These are phyloP conservation scores for Fusarium illudens DNA, from an alignment of 2,329 filamentous ascomycete genomes.

Conservation along the genomic window DNA sequence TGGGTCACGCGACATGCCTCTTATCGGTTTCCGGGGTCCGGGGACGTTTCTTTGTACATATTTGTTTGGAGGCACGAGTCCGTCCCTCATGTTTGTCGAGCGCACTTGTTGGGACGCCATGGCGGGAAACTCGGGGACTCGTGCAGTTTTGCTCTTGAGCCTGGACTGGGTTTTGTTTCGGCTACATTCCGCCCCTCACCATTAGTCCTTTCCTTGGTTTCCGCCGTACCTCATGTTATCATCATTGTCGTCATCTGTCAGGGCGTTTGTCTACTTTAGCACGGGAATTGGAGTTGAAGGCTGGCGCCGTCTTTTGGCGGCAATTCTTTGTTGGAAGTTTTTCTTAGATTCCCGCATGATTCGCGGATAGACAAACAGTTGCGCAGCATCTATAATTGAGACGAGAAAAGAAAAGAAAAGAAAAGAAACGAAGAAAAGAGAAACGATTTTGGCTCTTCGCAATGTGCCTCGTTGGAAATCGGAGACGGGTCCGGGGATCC, in stretches of 20 bases:
- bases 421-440: not conserved
- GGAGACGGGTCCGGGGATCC: not conserved
- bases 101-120: conserved; percentile 30
- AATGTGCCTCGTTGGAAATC: not conserved
- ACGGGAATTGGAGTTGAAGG: conserved; percentile 38
- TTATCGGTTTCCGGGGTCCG: not conserved
- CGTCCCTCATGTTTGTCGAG: conserved; percentile 18
- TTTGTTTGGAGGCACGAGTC: conserved; percentile 21
- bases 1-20: conserved; percentile 23
- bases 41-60: conserved; percentile 40
- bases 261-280: conserved; percentile 41
- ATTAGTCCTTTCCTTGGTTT: conserved; percentile 29
- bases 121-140: conserved; percentile 20
- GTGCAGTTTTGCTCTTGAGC: conserved; percentile 1
- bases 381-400: conserved; percentile 33
- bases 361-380: conserved; percentile 18
- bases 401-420: not conserved
- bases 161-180: conserved; percentile 8
- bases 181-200: conserved; percentile 15
- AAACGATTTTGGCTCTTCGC: not conserved
- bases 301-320: conserved; percentile 5
- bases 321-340: conserved; percentile 13
- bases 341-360: conserved; percentile 22
- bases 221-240: conserved; percentile 18
- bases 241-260: conserved; percentile 31